phyloP scores from a whole-genome alignment of 495 filamentous ascomycete species.

The Arthonia radiata region DNA sequence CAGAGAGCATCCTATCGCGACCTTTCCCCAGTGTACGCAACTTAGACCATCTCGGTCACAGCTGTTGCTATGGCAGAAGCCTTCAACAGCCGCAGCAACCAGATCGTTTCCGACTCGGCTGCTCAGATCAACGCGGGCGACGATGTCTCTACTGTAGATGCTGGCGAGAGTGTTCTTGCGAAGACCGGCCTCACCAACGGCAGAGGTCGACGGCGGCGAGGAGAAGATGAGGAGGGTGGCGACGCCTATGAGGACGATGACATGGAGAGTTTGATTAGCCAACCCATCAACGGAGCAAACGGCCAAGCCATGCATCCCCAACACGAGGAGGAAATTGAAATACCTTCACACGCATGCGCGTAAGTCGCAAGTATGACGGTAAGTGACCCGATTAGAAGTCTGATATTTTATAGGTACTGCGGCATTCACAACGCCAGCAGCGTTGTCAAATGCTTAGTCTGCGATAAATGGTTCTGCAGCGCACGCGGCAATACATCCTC shows the following conservation, averaged over 20 bases:
- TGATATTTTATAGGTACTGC: slow-evolving; percentile 45
- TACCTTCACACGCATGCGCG: slow-evolving; percentile 92
- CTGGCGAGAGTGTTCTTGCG: slow-evolving; percentile 52
- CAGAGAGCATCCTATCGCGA: too few relatives aligned
- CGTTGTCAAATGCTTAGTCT: slow-evolving; percentile 86
- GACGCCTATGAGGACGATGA: slow-evolving; percentile 78
- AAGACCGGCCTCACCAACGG: slow-evolving; percentile 31
- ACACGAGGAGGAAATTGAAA: slow-evolving; percentile 67
- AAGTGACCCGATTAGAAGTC: slow-evolving; percentile 4
- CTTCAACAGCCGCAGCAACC: slow-evolving; percentile 66
- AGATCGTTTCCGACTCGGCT: slow-evolving; percentile 47
- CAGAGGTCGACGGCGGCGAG: slow-evolving; percentile 43
- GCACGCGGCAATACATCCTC: slow-evolving; percentile 89
- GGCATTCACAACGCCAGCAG: slow-evolving; percentile 89
- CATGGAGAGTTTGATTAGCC: slow-evolving; percentile 72
- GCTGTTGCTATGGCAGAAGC: slow-evolving; percentile 83
- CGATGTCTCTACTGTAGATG: slow-evolving; percentile 39
- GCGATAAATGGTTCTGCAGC: slow-evolving; percentile 98
- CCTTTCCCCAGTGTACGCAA: too few relatives aligned
- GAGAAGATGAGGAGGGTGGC: slow-evolving; percentile 61
- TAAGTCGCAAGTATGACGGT: slow-evolving; percentile 23
- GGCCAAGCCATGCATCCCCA: slow-evolving; percentile 31
- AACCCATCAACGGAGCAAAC: slow-evolving; percentile 51
- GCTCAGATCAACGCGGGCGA: slow-evolving; percentile 53
- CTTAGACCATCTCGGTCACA: too few relatives aligned